Conservation (phyloP, 306 rosid genomes). For the Acacia acuminata region DNA sequence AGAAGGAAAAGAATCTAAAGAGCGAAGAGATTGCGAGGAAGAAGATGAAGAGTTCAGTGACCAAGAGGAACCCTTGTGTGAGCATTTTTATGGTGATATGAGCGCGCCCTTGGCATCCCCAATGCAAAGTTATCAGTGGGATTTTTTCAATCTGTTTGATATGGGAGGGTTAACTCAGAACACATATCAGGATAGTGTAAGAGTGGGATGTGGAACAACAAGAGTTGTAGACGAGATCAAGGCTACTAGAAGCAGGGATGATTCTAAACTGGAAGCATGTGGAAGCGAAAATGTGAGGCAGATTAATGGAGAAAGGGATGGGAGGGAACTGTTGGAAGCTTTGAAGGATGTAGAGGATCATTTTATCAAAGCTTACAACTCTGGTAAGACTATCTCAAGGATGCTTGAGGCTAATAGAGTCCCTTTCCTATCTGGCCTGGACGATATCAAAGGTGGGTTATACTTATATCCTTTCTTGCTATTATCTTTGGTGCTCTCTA, state of each 20-base stretch:
- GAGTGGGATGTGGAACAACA: not conserved
- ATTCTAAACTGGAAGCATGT: slow-evolving; percentile 3
- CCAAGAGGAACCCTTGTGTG: slow-evolving; percentile 9
- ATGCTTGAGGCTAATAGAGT: slow-evolving; percentile 8
- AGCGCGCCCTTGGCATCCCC: not conserved
- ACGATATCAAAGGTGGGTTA: slow-evolving; percentile 8
- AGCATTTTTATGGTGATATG: slow-evolving; percentile 12
- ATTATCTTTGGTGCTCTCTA: not conserved
- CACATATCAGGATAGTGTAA: not conserved
- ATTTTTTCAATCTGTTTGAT: slow-evolving; percentile 9
- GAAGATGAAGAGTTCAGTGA: not conserved
- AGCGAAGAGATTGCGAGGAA: not conserved
- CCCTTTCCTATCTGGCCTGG: slow-evolving; percentile 4
- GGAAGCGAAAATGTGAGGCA: not conserved
- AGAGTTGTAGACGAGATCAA: not conserved
- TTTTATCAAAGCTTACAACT: not conserved
- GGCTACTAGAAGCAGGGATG: not conserved
- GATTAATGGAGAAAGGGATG: not conserved
- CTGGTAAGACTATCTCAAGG: not conserved
- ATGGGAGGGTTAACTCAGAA: slow-evolving; percentile 4
- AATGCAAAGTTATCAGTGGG: slow-evolving; percentile 1
- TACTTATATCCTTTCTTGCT: not conserved
- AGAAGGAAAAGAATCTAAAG: not conserved
- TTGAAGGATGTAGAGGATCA: slow-evolving; percentile 2
- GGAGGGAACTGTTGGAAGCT: slow-evolving; percentile 12